phyloP scores from a whole-genome alignment of 148 eudicot species.

The Chenopodium formosanum region DNA sequence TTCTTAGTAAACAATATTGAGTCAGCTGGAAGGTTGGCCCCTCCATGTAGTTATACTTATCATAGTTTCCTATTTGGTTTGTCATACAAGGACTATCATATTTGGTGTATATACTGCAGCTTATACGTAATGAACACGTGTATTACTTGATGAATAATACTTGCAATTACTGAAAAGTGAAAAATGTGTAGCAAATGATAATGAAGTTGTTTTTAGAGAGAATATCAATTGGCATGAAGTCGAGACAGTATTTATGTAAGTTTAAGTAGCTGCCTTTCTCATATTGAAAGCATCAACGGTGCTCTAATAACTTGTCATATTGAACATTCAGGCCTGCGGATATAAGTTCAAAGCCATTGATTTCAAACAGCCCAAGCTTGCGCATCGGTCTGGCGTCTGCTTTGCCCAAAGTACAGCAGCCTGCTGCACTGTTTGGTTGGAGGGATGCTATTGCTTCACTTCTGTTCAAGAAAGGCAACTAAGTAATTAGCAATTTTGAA shows the following conservation, averaged over 20 bases:
- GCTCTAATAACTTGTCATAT: conserved; percentile 7
- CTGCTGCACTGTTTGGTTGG: conserved; percentile 53
- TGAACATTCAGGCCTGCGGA: conserved; percentile 33
- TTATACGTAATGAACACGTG: neutral
- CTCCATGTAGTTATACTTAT: neutral
- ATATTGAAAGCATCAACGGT: neutral
- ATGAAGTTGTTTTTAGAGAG: neutral
- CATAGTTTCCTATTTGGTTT: neutral
- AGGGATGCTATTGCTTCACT: conserved; percentile 58
- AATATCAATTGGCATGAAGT: neutral
- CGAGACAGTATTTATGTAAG: neutral
- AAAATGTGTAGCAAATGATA: neutral
- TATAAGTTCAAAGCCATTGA: conserved; percentile 34
- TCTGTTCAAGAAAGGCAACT: conserved; percentile 41
- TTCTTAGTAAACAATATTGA: neutral
- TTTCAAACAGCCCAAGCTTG: conserved; percentile 25
- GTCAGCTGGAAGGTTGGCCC: neutral
- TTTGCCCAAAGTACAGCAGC: conserved; percentile 36
- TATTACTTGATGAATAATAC: neutral
- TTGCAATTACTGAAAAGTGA: neutral
- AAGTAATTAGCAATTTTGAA: neutral
- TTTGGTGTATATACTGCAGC: neutral
- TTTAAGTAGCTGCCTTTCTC: neutral
- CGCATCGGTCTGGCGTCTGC: conserved; percentile 41
- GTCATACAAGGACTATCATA: neutral